Base-by-base conservation (phyloP, 176 grass and related monocot species). In the Ensete glaucum region DNA sequence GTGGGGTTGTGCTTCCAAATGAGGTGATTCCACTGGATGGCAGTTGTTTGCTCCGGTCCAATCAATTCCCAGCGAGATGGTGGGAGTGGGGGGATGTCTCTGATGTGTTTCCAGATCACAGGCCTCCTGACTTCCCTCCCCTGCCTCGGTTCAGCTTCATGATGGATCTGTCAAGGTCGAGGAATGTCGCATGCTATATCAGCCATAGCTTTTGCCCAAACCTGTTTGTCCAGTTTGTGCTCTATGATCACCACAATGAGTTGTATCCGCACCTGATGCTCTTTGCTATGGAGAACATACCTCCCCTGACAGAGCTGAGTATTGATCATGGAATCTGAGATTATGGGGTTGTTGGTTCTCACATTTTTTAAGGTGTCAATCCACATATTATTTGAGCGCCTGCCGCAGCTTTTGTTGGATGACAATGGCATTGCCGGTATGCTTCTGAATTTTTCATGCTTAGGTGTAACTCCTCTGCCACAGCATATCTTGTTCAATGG, bases 181-280 rank as follows among this genome's bases (percentile, higher is more conserved):
- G 96, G 83, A 99, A 99, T 82, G 96, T 99, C 63, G 91, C 91
- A 77, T 99, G 96, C 78, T 99, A 99, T 87, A 81, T 99, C 76
- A 99, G 96, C 79, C 96, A 99, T 80, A 99, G 96, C 69, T 88
- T 84, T 79, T 87, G 91, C 78, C 96, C 96, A 50, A 99, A 99
- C 22, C 86, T 99, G 23, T 99, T 99, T 89, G 77, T 87, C 54
- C 96, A 99, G 80, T 89, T 89, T 87, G 96, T 91, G n/a, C 49
- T 99, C 54, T 99, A 79, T 81, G 96, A 99, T 73, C 96, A 99
- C 79, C 90, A 99, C 79, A 94, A 94, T 67, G 29, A 22, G 7
- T 79, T 74, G 3, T 99, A 91, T 57, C 96, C 96, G 7, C 96
- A 99, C 76, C 75, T 94, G 73, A 99, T 99, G 96, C 81, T 99